Evolutionary conservation across 768 basidiomycete species (phyloP), one percentile per base, ranked within the genome.

Genomic region (Suillus discolor): DNA sequence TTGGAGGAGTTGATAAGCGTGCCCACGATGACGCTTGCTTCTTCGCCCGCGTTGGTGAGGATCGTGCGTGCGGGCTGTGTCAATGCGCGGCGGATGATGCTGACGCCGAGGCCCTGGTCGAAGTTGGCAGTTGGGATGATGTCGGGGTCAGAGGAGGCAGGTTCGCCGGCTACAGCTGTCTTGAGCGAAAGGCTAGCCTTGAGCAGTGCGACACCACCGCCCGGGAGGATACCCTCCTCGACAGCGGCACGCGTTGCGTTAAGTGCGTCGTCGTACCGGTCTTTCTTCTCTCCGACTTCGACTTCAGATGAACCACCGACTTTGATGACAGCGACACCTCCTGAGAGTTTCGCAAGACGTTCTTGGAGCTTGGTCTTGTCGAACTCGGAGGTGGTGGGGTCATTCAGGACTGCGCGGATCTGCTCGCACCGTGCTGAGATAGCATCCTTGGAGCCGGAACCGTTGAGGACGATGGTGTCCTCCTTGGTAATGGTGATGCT

Each of bases 261-360:
- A 57, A 98, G 85, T 1, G 96, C 96, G 74, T 97, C 95, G 71
- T 98, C 96, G 74, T 97, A 98, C 44, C 96, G 86, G 77, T 99
- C 97, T 88, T 99, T 97, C 93, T 98, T 99, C 87, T 99, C 97
- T 8, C 96, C 86, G 66, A 99, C 97, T 80, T 98, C 97, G 61
- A 98, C 97, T 79, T 99, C 97, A 62, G 86, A 88, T 28, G 90
- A 82, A 20, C 97, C 97, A 64, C 97, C 97, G 67, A 98, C 97
- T 80, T 94, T 96, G 86, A 98, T 98, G 79, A 99, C 96, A 18
- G 97, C 97, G 57, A 99, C 97, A 79, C 97, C 96, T 54, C 97
- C 97, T 53, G 87, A 88, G 62, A 99, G 84, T 85, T 99, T 99
- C 68, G 97, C 97, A 54, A 99, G 86, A 69, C 97, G 92, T 77